phyloP scores from a whole-genome alignment of 176 grass and related monocot species.

The Oryza brachyantha region DNA sequence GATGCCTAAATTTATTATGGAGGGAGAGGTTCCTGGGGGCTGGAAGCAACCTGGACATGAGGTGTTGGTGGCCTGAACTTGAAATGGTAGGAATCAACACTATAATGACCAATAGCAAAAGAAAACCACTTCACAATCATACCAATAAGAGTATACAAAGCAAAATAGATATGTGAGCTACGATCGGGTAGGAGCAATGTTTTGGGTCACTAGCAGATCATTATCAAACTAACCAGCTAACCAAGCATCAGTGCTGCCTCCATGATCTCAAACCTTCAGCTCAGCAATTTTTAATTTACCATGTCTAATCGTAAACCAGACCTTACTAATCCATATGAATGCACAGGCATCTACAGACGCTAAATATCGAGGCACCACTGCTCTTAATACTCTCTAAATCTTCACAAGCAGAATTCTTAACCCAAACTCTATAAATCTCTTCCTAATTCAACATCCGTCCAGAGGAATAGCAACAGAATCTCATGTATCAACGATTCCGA shows the following conservation, averaged over 20 bases:
- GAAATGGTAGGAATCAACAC: not conserved
- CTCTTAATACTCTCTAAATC: no score
- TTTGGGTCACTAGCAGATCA: not conserved
- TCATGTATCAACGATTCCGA: not conserved
- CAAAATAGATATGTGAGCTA: not conserved
- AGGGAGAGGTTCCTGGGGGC: not conserved
- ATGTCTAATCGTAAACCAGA: not conserved
- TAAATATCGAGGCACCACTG: not conserved
- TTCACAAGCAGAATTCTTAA: not conserved
- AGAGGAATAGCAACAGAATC: not conserved
- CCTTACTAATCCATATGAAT: not conserved
- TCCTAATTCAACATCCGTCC: not conserved
- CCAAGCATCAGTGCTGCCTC: not conserved
- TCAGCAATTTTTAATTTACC: not conserved
- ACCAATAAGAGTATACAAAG: not conserved
- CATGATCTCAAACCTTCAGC: not conserved
- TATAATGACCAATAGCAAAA: not conserved
- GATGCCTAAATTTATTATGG: no score
- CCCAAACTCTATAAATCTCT: not conserved
- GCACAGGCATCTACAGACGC: not conserved
- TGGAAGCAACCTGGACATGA: not conserved
- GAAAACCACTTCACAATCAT: not conserved
- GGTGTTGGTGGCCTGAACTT: not conserved
- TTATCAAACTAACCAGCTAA: not conserved
- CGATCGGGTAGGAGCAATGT: no score